Percentiles rank a stretch among this genome's conserved stretches.
Conservation (phyloP, 345 rosid species). For the Limnanthes douglasii region DNA sequence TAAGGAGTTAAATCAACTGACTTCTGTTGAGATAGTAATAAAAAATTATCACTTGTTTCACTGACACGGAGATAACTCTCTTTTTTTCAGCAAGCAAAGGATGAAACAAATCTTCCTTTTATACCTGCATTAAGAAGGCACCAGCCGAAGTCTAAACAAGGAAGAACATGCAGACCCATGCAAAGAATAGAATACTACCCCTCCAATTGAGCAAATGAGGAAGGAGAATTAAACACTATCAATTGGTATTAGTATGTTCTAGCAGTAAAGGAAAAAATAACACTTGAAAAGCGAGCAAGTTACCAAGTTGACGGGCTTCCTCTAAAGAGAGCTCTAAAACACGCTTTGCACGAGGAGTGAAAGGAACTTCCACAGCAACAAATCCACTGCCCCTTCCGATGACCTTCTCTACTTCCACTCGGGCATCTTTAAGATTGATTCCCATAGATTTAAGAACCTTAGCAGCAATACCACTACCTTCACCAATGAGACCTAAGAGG, state of each 20-base stretch:
- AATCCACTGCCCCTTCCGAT: slow-evolving; percentile 96
- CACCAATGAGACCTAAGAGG: slow-evolving; percentile 77
- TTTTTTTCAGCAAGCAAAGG: no score
- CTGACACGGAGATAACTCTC: no score
- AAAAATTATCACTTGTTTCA: no score
- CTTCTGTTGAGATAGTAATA: no score
- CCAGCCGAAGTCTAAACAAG: no score
- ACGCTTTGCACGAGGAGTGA: slow-evolving; percentile 97
- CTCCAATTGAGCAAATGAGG: no score
- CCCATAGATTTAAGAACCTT: slow-evolving; percentile 97
- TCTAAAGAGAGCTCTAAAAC: slow-evolving; percentile 85
- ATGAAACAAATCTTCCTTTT: no score
- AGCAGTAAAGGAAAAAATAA: background rate
- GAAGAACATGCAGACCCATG: no score
- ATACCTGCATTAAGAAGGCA: no score
- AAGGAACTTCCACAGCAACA: slow-evolving; percentile 93
- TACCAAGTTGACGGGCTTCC: slow-evolving; percentile 93
- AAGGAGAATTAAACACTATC: no score
- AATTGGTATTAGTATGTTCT: background rate
- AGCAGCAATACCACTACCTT: slow-evolving; percentile 95
- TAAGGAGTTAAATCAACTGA: no score
- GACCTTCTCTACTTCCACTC: slow-evolving; percentile 93
- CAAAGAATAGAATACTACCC: no score
- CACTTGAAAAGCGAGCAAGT: background rate
- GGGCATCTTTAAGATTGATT: slow-evolving; percentile 85